phyloP scores from a whole-genome alignment of 768 basidiomycete species.

The Tephrocybe sp. region DNA sequence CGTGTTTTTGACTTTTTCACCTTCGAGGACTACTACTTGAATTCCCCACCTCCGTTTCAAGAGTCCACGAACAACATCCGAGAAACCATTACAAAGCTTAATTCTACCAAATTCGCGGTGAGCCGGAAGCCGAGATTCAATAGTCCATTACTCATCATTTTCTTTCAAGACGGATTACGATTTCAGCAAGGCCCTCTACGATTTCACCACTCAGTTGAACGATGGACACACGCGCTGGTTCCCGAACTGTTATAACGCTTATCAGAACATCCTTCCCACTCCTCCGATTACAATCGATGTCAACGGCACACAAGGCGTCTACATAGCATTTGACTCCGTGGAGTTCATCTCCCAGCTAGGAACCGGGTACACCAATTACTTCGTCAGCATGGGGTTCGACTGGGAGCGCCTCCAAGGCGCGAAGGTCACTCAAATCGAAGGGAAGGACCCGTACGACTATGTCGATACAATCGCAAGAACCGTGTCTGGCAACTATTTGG shows the following conservation, averaged over 20 bases:
- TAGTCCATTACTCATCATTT: not conserved
- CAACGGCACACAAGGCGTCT: conserved; percentile 46
- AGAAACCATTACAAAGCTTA: conserved; percentile 45
- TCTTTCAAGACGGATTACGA: conserved; percentile 59
- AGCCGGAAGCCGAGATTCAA: conserved; percentile 7
- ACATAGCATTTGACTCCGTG: conserved; percentile 54
- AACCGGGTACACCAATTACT: conserved; percentile 42
- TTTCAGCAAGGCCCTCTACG: conserved; percentile 58
- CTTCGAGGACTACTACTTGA: conserved; percentile 51
- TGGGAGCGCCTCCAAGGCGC: conserved; percentile 65
- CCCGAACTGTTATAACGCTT: conserved; percentile 53
- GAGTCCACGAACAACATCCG: conserved; percentile 58
- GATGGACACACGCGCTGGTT: conserved; percentile 70
- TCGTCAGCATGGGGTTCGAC: conserved; percentile 50
- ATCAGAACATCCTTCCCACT: conserved; percentile 57
- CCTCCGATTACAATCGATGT: conserved; percentile 53
- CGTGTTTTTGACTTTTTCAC: conserved; percentile 55
- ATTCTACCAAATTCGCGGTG: conserved; percentile 47
- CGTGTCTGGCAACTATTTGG: conserved; percentile 63
- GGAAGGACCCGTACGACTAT: conserved; percentile 51
- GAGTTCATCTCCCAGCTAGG: conserved; percentile 50
- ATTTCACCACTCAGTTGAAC: conserved; percentile 55
- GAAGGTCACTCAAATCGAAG: conserved; percentile 53
- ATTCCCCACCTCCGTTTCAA: conserved; percentile 53
- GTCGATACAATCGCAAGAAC: conserved; percentile 56